Base-by-base conservation (phyloP, 2,329 filamentous ascomycete species). In the Trichophyton benhamiae region DNA sequence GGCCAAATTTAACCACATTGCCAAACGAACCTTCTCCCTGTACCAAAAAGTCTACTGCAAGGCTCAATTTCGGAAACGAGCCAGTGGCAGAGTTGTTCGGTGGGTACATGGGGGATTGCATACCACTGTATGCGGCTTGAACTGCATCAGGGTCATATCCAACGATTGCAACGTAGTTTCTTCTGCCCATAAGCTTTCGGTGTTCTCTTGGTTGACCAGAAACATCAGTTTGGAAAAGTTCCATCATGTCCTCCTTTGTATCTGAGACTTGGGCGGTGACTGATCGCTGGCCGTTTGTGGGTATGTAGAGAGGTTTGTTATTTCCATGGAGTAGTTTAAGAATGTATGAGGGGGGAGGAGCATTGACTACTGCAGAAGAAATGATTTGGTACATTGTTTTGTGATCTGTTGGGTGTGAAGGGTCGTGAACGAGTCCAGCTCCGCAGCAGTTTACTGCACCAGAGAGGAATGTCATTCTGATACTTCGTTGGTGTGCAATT, bases 371-470 rank as follows among this genome's bases (percentile, higher is more conserved):
- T 5, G 91, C 86, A 2, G 91, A 91, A 1, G 91, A 87, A 72
- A 97, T 96, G 72, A 99, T 83, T 74, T 99, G 94, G 77, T 97
- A 99, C 92, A 99, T 99, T 30, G 94, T 96, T 77, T 97, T 99
- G 81, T 97, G 91, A 74, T 97, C 91, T 44, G 84, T 85, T 0
- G 92, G 92, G 72, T 94, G 89, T 20, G 87, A 83, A 0, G 94
- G 94, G 75, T 99, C 94, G 74, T 99, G 94, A 1, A 99, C 85
- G 9, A 99, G 82, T 62, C 94, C 94, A 22, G 94, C 94, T 66
- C 94, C 94, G 66, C 89, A 91, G 68, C 86, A 88, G 74, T 92
- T 94, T 72, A 97, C 92, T 69, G 72, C 88, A 70, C 94, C 94
- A 15, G 90, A 96, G 65, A 99, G 78, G 78, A 99, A 97, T 1